Conservation (phyloP, 2,329 filamentous ascomycete genomes). For the Knufia petricola region DNA sequence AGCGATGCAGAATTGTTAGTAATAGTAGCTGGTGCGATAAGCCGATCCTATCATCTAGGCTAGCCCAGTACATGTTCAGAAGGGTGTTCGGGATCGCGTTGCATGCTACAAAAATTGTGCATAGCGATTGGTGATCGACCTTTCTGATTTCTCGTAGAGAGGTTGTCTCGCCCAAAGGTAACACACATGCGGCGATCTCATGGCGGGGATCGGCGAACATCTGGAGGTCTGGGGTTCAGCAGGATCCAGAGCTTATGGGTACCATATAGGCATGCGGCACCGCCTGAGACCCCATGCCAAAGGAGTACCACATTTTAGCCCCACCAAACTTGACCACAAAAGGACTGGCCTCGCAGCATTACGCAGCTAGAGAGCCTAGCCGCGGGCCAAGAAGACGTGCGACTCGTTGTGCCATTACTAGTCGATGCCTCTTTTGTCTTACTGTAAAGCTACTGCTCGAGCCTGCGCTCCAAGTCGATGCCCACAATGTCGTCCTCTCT, state of each 20-base stretch:
- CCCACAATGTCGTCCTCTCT: too few relatives aligned
- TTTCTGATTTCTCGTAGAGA: neutral
- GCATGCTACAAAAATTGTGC: too few relatives aligned
- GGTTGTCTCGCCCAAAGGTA: neutral
- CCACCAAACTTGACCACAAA: neutral
- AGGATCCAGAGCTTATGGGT: neutral
- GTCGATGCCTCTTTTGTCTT: conserved; percentile 3
- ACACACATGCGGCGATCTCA: neutral
- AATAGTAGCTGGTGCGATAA: neutral
- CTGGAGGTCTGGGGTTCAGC: neutral
- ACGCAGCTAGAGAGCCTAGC: neutral
- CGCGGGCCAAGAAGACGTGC: neutral
- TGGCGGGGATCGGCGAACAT: conserved; percentile 4
- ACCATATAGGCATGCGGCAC: neutral
- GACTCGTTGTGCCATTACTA: neutral
- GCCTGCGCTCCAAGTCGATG: too few relatives aligned
- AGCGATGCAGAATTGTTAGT: too few relatives aligned
- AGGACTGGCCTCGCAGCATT: neutral
- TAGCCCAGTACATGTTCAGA: neutral
- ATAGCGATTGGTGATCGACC: too few relatives aligned
- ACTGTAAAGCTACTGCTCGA: conserved; percentile 1
- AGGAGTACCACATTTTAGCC: neutral
- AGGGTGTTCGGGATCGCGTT: too few relatives aligned
- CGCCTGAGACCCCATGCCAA: neutral
- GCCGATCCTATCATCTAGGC: neutral